These are phyloP conservation scores for Lachancea fermentati DNA, from an alignment of 805 yeast species.

Conservation along the genomic window DNA sequence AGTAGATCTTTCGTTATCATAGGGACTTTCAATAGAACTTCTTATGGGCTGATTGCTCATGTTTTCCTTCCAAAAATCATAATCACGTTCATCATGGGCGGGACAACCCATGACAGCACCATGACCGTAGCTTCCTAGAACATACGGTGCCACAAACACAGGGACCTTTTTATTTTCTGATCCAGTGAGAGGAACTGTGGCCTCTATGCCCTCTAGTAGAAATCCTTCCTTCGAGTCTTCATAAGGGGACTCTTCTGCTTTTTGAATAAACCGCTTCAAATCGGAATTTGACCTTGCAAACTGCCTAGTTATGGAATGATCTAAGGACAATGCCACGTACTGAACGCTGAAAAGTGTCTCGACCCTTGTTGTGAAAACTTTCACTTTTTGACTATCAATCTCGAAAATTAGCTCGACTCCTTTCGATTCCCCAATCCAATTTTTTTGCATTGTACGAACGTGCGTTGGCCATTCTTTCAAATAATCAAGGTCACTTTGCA, in stretches of 20 bases:
- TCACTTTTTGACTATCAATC: constrained; percentile 31
- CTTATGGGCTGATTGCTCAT: constrained; percentile 40
- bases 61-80: constrained; percentile 69
- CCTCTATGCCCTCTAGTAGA: constrained; percentile 39
- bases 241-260: constrained; percentile 30
- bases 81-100: constrained; percentile 84
- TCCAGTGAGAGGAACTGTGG: constrained; percentile 53
- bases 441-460: constrained; percentile 82
- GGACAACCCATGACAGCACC: constrained; percentile 99
- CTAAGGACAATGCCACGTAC: constrained; percentile 69
- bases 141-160: constrained; percentile 87
- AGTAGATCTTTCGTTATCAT: constrained; percentile 6
- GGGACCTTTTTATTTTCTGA: constrained; percentile 44
- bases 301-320: constrained; percentile 54
- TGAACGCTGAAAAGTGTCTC: constrained; percentile 84
- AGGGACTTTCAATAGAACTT: constrained; percentile 39
- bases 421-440: constrained; percentile 89
- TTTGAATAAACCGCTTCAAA: constrained; percentile 43
- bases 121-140: constrained; percentile 58
- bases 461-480: constrained; percentile 80
- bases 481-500: constrained; percentile 56
- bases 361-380: constrained; percentile 80
- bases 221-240: constrained; percentile 59
- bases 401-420: constrained; percentile 68
- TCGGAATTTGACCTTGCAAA: constrained; percentile 35